Evolutionary conservation across 129 eudicot species (phyloP), one percentile per base, ranked within the genome.

Genomic region (Flaveria trinervia): DNA sequence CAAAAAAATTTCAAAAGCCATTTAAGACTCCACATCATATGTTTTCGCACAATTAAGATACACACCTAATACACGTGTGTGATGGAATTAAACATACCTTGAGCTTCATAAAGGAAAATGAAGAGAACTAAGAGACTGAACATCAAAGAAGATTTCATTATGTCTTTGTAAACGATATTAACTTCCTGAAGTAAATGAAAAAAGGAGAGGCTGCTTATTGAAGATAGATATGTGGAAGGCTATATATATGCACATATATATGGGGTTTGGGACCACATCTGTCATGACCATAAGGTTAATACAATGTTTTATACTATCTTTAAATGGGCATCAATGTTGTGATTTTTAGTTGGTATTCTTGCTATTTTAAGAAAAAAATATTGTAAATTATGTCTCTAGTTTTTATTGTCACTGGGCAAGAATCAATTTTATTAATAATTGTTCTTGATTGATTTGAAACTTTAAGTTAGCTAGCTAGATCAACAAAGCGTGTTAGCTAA

Each of bases 51-150:
- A 33, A 33, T 33, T 33, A 15, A 73, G 18, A 46, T 8, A 70
- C 16, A 49, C 1, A 28, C 10, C 14, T 22, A 2, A 28, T 26
- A 20, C 22, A 8, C 62, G 18, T 49, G 33, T 25, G 15, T 43
- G 18, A 25, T 7, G 48, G 16, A 64, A 64, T 41, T 36, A 33
- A 77, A 52, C 74, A 74, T 88, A 88, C 96, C 96, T 71, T 85
- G 89, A 84, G 83, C 88, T 73, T 84, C 84, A 86, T 68, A 81
- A 43, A 84, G 54, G 59, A 85, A 60, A 70, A 71, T n/a, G 50
- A 84, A 84, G 76, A 90, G 50, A 77, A 82, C 68, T 2, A 86
- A 77, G 67, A 84, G 67, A 62, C 43, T 69, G 60, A 78, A 39
- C 20, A 86, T 23, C 41, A 77, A 43, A 59, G 77, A 77, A 55